Percentiles rank a stretch among this genome's conserved stretches.
Conservation (phyloP, 495 filamentous ascomycete species). For the Xylaria scruposa region DNA sequence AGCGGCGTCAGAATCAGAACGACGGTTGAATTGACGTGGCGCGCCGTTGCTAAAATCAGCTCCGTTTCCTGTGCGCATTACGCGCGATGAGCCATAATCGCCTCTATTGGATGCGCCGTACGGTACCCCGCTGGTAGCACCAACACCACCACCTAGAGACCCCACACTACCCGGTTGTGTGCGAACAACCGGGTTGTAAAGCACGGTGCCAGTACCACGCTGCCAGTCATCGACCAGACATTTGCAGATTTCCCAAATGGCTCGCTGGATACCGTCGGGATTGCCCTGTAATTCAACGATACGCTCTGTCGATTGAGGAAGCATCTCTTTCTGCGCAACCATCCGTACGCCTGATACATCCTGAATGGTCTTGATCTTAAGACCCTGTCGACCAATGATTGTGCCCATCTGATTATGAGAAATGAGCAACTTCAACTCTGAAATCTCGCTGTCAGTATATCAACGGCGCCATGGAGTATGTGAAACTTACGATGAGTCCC, state of each 20-base stretch:
- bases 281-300: conserved; percentile 96
- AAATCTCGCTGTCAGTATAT: conserved; percentile 32
- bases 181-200: conserved; percentile 95
- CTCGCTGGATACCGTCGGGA: conserved; percentile 91
- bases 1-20: conserved; percentile 80
- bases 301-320: conserved; percentile 98
- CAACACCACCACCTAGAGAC: conserved; percentile 43
- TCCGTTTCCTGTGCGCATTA: conserved; percentile 94
- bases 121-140: conserved; percentile 45
- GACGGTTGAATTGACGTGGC: conserved; percentile 59
- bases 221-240: conserved; percentile 98
- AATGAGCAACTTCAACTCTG: conserved; percentile 95
- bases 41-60: conserved; percentile 86
- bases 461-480: conserved; percentile 7
- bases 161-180: conserved; percentile 67
- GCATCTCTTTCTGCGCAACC: conserved; percentile 99
- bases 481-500: conserved; percentile 88
- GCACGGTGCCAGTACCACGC: conserved; percentile 91
- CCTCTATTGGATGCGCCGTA: conserved; percentile 46
- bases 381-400: conserved; percentile 93
- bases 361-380: conserved; percentile 99
- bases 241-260: conserved; percentile 98
- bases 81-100: conserved; percentile 69
- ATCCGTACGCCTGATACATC: conserved; percentile 96
- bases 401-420: conserved; percentile 99